Base-by-base conservation (phyloP, 169 alveolate genomes). In the Theileria luwenshuni region DNA sequence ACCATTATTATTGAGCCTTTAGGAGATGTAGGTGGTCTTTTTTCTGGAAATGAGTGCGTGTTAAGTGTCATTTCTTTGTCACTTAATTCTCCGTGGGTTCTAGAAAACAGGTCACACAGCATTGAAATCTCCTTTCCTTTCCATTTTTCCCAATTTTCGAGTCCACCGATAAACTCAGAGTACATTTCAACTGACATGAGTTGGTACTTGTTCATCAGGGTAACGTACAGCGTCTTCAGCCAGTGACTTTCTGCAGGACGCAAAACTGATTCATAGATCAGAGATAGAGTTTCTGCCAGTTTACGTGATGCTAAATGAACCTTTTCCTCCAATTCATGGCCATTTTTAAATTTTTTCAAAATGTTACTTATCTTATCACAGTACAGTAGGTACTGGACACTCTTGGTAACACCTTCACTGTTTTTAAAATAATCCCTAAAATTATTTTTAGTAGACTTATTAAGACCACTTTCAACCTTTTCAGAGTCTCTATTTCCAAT, bases 41-140 rank as follows among this genome's bases (percentile, higher is more conserved):
- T n/a, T n/a, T n/a, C n/a, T n/a, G n/a, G n/a, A n/a, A n/a, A n/a
- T n/a, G n/a, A n/a, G n/a, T n/a, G n/a, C n/a, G n/a, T n/a, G n/a
- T n/a, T n/a, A n/a, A n/a, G n/a, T n/a, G n/a, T n/a, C n/a, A n/a
- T n/a, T n/a, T n/a, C n/a, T n/a, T n/a, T n/a, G 5, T 5, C 15
- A 51, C 33, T 8, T 23, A 51, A 8, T 51, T 23, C 10, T 30
- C 12, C 23, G n/a, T 30, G 28, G 12, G 49, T 25, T 13, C 83
- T 28, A n/a, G 47, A 19, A 17, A 79, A 35, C 33, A 69, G 0
- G 42, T 79, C 83, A 49, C 79, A 72, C 7, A 79, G 15, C 67
- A 70, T 70, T n/a, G 83, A 28, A 10, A 79, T n/a, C 23, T 79
- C 81, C 17, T 43, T 71, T 8, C 73, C 48, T 19, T 19, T n/a